Base-by-base conservation (phyloP, 768 basidiomycete species). In the Suillus variegatus region DNA sequence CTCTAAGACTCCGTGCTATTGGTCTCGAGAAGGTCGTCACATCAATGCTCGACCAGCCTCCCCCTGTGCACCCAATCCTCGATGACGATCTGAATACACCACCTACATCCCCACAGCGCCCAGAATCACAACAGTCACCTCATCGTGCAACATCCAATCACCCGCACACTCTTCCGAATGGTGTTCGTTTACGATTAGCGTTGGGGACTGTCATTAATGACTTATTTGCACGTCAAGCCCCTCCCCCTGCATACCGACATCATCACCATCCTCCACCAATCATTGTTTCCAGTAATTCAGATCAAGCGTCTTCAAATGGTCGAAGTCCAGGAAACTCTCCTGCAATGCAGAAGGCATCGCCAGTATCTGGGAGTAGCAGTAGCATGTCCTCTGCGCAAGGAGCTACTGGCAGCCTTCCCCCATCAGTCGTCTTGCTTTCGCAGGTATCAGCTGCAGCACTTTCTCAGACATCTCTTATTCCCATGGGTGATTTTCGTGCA, bases 21-120 rank as follows among this genome's bases (percentile, higher is more conserved):
- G 89, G 90, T 14, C 82, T 94, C 22, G 93, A 94, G 75, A 93
- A 92, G 71, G 91, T 94, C 51, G 84, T 92, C 58, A 87, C 85
- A 0, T 84, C 88, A 54, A 93, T 94, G 91, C 85, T 94, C 16
- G 87, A 88, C 63, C 91, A 93, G 67, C 89, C 90, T 0, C 92
- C 92, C 2, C 84, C 86, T 0, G 76, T 87, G 14, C 86, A 86
- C 47, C 85, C 86, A 5, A 76, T 83, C 43, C 81, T 84, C 49
- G 85, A 84, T 41, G 87, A 87, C 35, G 88, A 86, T 66, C 67
- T 80, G 14, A 74, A 81, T 55, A 82, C 85, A 3, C 84, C 85
- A 46, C 85, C 85, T 9, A 82, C 81, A 2, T 85, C 84, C 6
- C 86, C 86, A 9, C 82, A 72, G 68, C 80, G 70, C 66, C 79